A percentile compares a stretch with the other conserved stretches of the same genome.
Conservation (phyloP, 2,329 filamentous ascomycete species). For the Calonectria pauciramosa region DNA sequence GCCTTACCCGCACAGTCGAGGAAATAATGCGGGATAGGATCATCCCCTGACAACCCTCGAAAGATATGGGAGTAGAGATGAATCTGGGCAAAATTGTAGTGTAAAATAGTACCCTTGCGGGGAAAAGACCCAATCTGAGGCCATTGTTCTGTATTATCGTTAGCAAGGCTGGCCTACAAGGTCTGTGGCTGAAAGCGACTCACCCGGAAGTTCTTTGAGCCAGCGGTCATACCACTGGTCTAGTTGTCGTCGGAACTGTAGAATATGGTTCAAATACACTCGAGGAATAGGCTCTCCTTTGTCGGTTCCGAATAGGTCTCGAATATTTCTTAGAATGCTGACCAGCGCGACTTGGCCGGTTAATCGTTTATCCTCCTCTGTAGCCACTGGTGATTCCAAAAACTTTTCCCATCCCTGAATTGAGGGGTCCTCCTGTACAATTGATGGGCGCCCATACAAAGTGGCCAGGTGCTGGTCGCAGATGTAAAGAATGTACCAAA, state of each 20-base stretch:
- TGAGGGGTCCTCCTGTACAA: conserved; percentile 69
- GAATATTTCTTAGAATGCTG: conserved; percentile 68
- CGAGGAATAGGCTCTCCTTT: conserved; percentile 65
- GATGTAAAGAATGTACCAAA: conserved; percentile 74
- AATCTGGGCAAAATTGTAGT: conserved; percentile 59
- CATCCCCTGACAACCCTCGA: conserved; percentile 52
- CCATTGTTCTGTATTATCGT: conserved; percentile 50
- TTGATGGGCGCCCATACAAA: conserved; percentile 70
- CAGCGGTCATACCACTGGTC: conserved; percentile 56
- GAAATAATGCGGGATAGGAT: conserved; percentile 51
- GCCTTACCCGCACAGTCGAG: conserved; percentile 51
- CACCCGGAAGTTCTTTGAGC: conserved; percentile 51
- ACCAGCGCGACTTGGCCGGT: conserved; percentile 72
- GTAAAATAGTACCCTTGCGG: conserved; percentile 55
- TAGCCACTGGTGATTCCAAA: conserved; percentile 64
- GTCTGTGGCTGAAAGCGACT: neutral
- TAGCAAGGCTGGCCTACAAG: rapidly evolving
- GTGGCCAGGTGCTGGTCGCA: conserved; percentile 74
- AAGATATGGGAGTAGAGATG: conserved; percentile 59
- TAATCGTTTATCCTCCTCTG: conserved; percentile 68
- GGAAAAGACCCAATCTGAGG: conserved; percentile 56
- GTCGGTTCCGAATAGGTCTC: conserved; percentile 70
- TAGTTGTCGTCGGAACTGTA: conserved; percentile 51
- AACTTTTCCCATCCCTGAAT: conserved; percentile 71
- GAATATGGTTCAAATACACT: conserved; percentile 65